Evolutionary conservation across 352 stramenopile genomes (phyloP).

Genomic region (Phytophthora kernoviae): DNA sequence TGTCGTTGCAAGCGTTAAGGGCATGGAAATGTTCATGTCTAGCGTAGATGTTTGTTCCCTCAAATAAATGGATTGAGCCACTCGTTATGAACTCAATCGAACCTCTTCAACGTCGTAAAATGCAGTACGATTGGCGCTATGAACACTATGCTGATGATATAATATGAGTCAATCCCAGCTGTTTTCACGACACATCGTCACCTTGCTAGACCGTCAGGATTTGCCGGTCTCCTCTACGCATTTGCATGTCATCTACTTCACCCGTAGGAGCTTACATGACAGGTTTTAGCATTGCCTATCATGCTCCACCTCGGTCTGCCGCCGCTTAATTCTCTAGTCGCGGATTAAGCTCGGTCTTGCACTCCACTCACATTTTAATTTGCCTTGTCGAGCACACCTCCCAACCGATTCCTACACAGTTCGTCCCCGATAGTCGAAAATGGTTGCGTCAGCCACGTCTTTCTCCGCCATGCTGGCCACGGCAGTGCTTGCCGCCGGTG

Average conservation of each 20-base stretch:
- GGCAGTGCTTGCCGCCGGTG: slow-evolving; percentile 9
- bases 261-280: slow-evolving; percentile 6
- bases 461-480: slow-evolving; percentile 21
- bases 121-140: neutral
- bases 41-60: slow-evolving; percentile 18
- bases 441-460: slow-evolving; percentile 22
- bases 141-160: slow-evolving; percentile 11
- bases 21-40: neutral
- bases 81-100: neutral
- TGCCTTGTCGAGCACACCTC: slow-evolving; percentile 19
- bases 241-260: neutral
- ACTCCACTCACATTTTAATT: slow-evolving; percentile 32
- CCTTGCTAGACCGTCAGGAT: slow-evolving; percentile 11
- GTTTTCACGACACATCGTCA: slow-evolving; percentile 19
- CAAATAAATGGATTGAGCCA: neutral
- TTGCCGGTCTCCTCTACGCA: slow-evolving; percentile 21
- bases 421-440: slow-evolving; percentile 6
- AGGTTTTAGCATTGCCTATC: neutral
- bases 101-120: neutral
- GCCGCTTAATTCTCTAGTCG: neutral
- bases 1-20: neutral
- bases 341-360: slow-evolving; percentile 13
- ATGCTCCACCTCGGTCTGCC: neutral
- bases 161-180: slow-evolving; percentile 8
- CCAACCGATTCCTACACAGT: neutral